Percentiles rank a stretch among this genome's conserved stretches.
These are phyloP conservation scores for Fonsecaea monophora DNA, from an alignment of 2,329 filamentous ascomycete genomes.

Conservation along the genomic window DNA sequence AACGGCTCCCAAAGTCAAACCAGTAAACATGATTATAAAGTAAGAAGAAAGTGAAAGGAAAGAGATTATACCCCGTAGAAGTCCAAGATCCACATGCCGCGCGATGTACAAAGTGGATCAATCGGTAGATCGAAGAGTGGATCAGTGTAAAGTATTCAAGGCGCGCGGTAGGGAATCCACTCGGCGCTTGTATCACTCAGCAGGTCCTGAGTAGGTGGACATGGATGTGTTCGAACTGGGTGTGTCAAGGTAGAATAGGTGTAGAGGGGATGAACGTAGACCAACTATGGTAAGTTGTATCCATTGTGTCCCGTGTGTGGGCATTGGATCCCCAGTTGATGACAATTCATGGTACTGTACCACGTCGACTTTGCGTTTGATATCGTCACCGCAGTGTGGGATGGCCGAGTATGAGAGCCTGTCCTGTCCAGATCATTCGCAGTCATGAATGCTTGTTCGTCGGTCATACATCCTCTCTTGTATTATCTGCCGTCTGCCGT, in stretches of 20 bases:
- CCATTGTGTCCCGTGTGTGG: too few species aligned
- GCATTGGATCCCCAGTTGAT: too few species aligned
- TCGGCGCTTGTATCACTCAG: too few species aligned
- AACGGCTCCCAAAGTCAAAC: not conserved
- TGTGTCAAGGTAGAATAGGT: too few species aligned
- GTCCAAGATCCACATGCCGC: slow-evolving; percentile 1
- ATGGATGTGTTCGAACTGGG: too few species aligned
- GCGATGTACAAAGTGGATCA: not conserved
- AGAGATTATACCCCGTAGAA: not conserved
- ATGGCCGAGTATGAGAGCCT: not conserved
- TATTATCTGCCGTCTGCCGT: not conserved
- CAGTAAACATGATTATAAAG: not conserved
- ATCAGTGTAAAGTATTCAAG: not conserved
- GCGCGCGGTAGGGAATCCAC: not conserved
- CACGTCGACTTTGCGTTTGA: not conserved
- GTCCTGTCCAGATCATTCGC: not conserved
- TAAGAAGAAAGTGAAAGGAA: not conserved
- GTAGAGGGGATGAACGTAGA: too few species aligned
- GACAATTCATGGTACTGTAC: too few species aligned
- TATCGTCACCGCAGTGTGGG: not conserved
- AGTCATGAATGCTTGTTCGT: not conserved
- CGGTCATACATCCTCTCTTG: not conserved
- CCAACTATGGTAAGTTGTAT: too few species aligned
- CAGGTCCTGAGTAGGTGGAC: too few species aligned
- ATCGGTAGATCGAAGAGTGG: not conserved